A percentile compares a stretch with the other conserved stretches of the same genome.
Conservation (phyloP, 805 yeast genomes). For the Metschnikowia bowlesiae region DNA sequence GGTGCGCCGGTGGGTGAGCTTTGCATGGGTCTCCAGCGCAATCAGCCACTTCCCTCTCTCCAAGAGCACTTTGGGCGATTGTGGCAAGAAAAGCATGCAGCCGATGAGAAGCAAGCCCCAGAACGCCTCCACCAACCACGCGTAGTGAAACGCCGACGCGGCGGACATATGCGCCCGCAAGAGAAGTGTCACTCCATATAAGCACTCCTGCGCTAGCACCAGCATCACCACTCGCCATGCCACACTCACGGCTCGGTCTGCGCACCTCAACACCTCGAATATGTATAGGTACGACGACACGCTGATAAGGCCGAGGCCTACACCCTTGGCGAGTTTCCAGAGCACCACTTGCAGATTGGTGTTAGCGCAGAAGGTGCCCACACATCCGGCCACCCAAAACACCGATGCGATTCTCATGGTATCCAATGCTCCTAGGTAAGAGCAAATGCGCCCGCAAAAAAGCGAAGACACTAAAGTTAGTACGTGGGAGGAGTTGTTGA, state of each 20-base stretch:
- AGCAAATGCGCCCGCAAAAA: constrained; percentile 26
- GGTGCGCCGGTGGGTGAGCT: constrained; percentile 1
- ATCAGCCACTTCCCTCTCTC: constrained; percentile 9
- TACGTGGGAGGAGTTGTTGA: no score
- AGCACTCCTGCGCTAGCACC: constrained; percentile 5
- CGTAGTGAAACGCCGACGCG: constrained; percentile 8
- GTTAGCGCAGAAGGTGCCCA: constrained; percentile 23
- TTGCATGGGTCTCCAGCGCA: constrained; percentile 7
- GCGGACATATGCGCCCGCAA: constrained; percentile 1
- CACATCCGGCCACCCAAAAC: constrained; percentile 28
- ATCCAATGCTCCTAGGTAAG: constrained; percentile 24
- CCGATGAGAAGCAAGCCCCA: constrained; percentile 9
- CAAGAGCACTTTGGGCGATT: constrained; percentile 9
- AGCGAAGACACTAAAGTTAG: constrained; percentile 30
- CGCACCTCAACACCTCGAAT: constrained; percentile 24
- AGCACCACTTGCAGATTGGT: constrained; percentile 22
- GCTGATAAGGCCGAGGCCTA: constrained; percentile 29
- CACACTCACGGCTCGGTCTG: constrained; percentile 18
- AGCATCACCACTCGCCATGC: constrained; percentile 6
- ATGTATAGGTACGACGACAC: constrained; percentile 30
- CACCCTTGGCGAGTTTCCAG: constrained; percentile 29
- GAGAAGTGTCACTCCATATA: constrained; percentile 5
- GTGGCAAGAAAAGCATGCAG: constrained; percentile 10
- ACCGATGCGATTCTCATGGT: constrained; percentile 21
- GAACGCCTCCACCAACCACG: constrained; percentile 9